These are phyloP conservation scores for Lasiodiplodia gonubiensis DNA, from an alignment of 2,329 filamentous ascomycete species.

Conservation along the genomic window DNA sequence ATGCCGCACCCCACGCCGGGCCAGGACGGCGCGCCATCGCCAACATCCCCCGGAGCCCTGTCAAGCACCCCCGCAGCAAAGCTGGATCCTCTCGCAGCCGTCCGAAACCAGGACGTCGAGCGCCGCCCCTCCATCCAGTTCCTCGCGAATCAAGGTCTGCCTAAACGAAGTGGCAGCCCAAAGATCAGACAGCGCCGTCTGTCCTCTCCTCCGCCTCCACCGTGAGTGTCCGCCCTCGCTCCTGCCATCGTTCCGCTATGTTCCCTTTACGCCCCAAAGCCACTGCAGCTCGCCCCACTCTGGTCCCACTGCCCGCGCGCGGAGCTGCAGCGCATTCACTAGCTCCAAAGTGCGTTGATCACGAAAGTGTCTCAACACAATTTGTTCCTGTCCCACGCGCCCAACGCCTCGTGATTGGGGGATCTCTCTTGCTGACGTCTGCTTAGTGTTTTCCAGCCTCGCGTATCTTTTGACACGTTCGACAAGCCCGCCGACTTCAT, in stretches of 20 bases:
- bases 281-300: conserved; percentile 1
- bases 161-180: conserved; percentile 30
- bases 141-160: conserved; percentile 39
- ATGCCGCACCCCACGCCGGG: conserved; percentile 30
- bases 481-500: conserved; percentile 69
- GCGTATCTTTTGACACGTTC: conserved; percentile 78
- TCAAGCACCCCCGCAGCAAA: conserved; percentile 30
- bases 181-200: conserved; percentile 39
- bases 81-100: conserved; percentile 38
- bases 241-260: conserved; percentile 20
- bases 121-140: conserved; percentile 49
- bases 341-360: conserved; percentile 21
- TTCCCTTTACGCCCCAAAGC: neutral
- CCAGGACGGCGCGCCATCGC: conserved; percentile 23
- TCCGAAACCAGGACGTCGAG: conserved; percentile 33
- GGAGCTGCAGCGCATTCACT: neutral
- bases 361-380: neutral
- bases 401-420: neutral
- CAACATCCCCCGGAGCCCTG: conserved; percentile 32
- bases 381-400: neutral
- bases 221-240: conserved; percentile 41
- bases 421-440: neutral
- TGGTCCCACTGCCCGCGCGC: conserved; percentile 13
- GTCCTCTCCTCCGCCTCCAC: conserved; percentile 49
- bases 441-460: conserved; percentile 65